Evolutionary conservation across 495 filamentous ascomycete species (phyloP).

Genomic region (Penicillium pulvis): DNA sequence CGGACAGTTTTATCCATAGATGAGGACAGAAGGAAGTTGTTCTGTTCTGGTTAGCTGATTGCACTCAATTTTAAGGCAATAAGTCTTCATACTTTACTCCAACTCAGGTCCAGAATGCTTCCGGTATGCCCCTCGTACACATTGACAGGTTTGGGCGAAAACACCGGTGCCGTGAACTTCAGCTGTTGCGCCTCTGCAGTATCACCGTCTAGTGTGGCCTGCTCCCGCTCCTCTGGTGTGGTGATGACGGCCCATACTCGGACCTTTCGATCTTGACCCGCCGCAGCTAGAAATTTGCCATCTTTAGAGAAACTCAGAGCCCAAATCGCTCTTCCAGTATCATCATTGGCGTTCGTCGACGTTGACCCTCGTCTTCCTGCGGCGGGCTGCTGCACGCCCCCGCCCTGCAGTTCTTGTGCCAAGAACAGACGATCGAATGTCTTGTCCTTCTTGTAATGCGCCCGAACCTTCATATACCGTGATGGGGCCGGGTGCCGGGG

Average conservation of each 20-base stretch:
- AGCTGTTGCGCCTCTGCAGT: conserved; percentile 43
- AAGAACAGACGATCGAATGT: conserved; percentile 88
- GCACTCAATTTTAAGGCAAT: background rate
- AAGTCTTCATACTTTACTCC: conserved; percentile 74
- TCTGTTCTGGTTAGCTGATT: conserved; percentile 47
- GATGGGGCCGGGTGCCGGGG: conserved; percentile 89
- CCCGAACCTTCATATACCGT: conserved; percentile 82
- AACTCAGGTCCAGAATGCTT: conserved; percentile 89
- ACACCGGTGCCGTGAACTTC: conserved; percentile 87
- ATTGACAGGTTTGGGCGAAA: conserved; percentile 71
- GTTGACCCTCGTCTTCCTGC: conserved; percentile 31
- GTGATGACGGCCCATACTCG: conserved; percentile 90
- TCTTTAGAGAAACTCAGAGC: conserved; percentile 91
- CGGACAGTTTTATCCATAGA: conserved; percentile 99
- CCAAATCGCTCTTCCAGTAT: conserved; percentile 70
- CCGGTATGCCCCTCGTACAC: conserved; percentile 85
- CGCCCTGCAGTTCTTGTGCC: conserved; percentile 74
- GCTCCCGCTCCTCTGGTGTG: conserved; percentile 73
- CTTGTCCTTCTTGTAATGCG: conserved; percentile 78
- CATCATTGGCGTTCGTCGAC: conserved; percentile 34
- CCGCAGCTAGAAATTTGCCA: conserved; percentile 87
- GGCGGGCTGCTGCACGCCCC: conserved; percentile 17
- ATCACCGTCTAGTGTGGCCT: conserved; percentile 71
- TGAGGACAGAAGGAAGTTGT: conserved; percentile 94
- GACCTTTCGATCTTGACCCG: conserved; percentile 82